Conservation (phyloP, 208 protist species). For the Trypanosoma vivax region DNA sequence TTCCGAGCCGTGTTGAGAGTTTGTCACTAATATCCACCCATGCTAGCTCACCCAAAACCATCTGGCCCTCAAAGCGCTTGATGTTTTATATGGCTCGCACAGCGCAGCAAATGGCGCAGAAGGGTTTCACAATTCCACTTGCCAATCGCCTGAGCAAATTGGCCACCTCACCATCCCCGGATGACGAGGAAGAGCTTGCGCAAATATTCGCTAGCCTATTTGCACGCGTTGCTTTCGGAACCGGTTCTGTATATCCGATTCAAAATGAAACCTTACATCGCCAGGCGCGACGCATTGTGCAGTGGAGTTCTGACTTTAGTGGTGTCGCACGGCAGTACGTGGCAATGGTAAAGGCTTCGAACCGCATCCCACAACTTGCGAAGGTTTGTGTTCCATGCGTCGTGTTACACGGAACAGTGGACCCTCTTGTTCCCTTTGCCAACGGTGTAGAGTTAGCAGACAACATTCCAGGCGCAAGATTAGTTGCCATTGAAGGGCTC, state of each 20-base stretch:
- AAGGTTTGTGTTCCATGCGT: conserved; percentile 48
- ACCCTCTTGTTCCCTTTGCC: conserved; percentile 36
- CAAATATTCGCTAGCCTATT: conserved; percentile 29
- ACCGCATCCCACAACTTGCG: conserved; percentile 21
- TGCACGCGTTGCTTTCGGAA: conserved; percentile 27
- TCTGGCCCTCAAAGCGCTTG: conserved; percentile 39
- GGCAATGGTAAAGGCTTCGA: conserved; percentile 39
- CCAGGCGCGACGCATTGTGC: conserved; percentile 37
- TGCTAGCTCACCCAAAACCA: conserved; percentile 15
- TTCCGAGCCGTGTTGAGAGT: conserved; percentile 38
- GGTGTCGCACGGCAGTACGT: conserved; percentile 49
- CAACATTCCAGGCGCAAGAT: conserved; percentile 28
- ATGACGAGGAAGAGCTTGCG: conserved; percentile 27
- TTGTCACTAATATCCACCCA: conserved; percentile 46
- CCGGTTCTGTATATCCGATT: conserved; percentile 24
- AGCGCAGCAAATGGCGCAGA: conserved; percentile 24
- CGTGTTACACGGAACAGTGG: conserved; percentile 62
- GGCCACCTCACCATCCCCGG: conserved; percentile 14
- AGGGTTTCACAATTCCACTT: conserved; percentile 10
- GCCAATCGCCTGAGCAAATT: conserved; percentile 16
- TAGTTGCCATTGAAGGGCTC: conserved; percentile 42
- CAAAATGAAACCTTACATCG: conserved; percentile 17
- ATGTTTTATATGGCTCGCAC: conserved; percentile 30
- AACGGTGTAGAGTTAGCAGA: conserved; percentile 42
- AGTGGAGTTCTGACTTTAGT: conserved; percentile 34